Evolutionary conservation across 2,329 filamentous ascomycete genomes (phyloP).

Genomic region (Cladophialophora immunda): DNA sequence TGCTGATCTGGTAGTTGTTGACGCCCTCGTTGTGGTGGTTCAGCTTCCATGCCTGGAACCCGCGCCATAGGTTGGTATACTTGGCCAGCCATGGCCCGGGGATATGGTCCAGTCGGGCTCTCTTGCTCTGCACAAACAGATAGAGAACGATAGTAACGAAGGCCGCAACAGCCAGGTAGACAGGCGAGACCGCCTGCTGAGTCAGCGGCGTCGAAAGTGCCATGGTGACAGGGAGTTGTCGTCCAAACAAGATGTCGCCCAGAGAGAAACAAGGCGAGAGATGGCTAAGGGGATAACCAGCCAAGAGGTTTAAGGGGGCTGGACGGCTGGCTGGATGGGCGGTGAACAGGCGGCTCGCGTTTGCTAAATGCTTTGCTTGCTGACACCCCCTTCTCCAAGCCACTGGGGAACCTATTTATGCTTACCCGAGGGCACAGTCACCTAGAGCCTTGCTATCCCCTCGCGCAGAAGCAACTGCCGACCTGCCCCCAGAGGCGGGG

Average conservation of each 20-base stretch:
- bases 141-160: not conserved
- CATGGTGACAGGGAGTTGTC: not conserved
- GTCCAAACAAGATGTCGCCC: not conserved
- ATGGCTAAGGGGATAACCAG: slow-evolving; percentile 1
- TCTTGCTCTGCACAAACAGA: slow-evolving; percentile 15
- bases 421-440: slow-evolving; percentile 3
- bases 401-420: slow-evolving; percentile 21
- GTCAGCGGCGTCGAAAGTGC: slow-evolving; percentile 11
- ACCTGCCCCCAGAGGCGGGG: slow-evolving; percentile 14
- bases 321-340: not conserved
- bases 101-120: slow-evolving; percentile 14
- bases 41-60: slow-evolving; percentile 16
- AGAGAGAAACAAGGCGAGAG: not conserved
- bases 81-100: slow-evolving; percentile 15
- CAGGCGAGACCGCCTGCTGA: slow-evolving; percentile 4
- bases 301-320: not conserved
- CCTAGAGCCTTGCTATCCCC: slow-evolving; percentile 2
- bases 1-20: slow-evolving; percentile 23
- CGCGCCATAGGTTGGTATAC: slow-evolving; percentile 18
- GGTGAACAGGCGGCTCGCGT: not conserved
- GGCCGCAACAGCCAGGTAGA: not conserved
- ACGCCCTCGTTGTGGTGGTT: slow-evolving; percentile 20
- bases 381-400: not conserved
- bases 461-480: slow-evolving; percentile 18
- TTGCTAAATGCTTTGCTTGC: slow-evolving; percentile 11